Evolutionary conservation across 2,329 filamentous ascomycete species (phyloP).

Genomic region (Exophiala sp.): DNA sequence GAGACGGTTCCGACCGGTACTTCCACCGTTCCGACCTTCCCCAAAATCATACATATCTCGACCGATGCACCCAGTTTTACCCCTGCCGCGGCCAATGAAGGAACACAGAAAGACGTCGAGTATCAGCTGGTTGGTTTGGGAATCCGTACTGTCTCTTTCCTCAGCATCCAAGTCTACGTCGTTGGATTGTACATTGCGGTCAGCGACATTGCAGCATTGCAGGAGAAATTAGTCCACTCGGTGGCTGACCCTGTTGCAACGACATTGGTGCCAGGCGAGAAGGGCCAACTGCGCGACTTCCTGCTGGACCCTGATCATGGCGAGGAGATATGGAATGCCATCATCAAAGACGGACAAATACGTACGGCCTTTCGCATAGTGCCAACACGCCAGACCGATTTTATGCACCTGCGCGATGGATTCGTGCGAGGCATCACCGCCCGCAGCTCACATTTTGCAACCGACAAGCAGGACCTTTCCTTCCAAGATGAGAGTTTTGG

Average conservation of each 20-base stretch:
- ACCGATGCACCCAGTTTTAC: slow-evolving; percentile 37
- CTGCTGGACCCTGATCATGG: slow-evolving; percentile 68
- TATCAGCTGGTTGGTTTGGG: slow-evolving; percentile 88
- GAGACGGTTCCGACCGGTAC: slow-evolving; percentile 81
- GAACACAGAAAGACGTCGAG: slow-evolving; percentile 54
- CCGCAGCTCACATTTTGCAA: slow-evolving; percentile 58
- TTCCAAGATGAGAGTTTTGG: slow-evolving; percentile 69
- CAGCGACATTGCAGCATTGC: slow-evolving; percentile 74
- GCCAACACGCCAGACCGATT: slow-evolving; percentile 91
- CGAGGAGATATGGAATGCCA: slow-evolving; percentile 68
- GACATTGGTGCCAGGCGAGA: slow-evolving; percentile 77
- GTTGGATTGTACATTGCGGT: slow-evolving; percentile 89
- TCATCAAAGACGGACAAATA: slow-evolving; percentile 66
- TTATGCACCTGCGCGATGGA: slow-evolving; percentile 84
- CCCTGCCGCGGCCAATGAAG: slow-evolving; percentile 35
- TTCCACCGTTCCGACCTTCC: slow-evolving; percentile 74
- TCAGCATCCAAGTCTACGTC: slow-evolving; percentile 89
- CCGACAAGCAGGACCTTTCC: slow-evolving; percentile 44
- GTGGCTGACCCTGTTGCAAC: slow-evolving; percentile 64
- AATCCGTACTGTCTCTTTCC: slow-evolving; percentile 82
- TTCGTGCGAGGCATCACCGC: slow-evolving; percentile 82
- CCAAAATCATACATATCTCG: slow-evolving; percentile 65
- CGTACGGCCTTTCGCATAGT: slow-evolving; percentile 78
- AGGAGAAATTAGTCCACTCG: slow-evolving; percentile 70
- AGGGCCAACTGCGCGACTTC: slow-evolving; percentile 64